phyloP scores from a whole-genome alignment of 179 eudicot species.

The Gypsophila paniculata region DNA sequence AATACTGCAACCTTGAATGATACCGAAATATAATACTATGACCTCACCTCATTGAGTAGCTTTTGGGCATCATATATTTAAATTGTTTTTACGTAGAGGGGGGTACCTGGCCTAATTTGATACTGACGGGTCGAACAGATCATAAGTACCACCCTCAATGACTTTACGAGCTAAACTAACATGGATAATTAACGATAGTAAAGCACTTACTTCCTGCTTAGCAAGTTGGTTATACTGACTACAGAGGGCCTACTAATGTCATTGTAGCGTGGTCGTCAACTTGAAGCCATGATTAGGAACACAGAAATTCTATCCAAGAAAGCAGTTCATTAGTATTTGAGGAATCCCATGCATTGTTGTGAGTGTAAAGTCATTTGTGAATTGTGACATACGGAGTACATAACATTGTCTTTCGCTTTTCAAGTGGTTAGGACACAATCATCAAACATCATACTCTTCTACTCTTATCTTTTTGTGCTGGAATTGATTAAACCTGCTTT shows the following conservation, averaged over 20 bases:
- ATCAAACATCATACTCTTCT: constrained; percentile 29
- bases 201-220: constrained; percentile 14
- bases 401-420: constrained; percentile 33
- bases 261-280: constrained; percentile 24
- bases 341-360: constrained; percentile 56
- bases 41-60: not conserved
- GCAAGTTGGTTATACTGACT: constrained; percentile 1
- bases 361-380: constrained; percentile 26
- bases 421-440: constrained; percentile 43
- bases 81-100: too few relatives aligned
- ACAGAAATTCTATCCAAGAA: constrained; percentile 18
- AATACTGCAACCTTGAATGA: too few relatives aligned
- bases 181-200: not conserved
- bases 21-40: too few relatives aligned
- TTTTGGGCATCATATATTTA: too few relatives aligned
- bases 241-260: constrained; percentile 20
- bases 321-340: constrained; percentile 22
- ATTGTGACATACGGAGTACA: too few relatives aligned
- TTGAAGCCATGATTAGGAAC: constrained; percentile 33
- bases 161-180: not conserved
- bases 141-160: not conserved
- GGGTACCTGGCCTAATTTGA: not conserved
- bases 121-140: not conserved
- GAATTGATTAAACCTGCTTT: constrained; percentile 34
- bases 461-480: constrained; percentile 27